Evolutionary conservation across 2,329 filamentous ascomycete genomes (phyloP), one percentile per base, ranked within the genome.

Genomic region (Xylariaceae sp.): DNA sequence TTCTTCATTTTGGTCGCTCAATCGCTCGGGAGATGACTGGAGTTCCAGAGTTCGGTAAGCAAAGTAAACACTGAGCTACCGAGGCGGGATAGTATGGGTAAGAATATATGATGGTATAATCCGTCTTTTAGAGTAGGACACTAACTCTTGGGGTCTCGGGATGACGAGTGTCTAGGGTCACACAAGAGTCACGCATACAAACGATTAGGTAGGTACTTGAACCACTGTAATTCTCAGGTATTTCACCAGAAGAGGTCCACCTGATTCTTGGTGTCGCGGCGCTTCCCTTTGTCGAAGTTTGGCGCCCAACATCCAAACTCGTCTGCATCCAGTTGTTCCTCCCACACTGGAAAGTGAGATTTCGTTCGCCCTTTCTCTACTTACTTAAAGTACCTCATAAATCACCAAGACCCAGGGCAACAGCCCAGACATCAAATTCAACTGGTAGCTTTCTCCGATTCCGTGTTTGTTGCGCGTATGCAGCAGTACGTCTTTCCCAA

Each of bases 1-100:
- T 47, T 52, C 40, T 54, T 59, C 55, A 58, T 59, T 12, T 44
- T 40, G 40, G 11, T 24, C 7, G 11, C 11, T 24, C 9, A 26
- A 9, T 15, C 31, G 38, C 30, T 35, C 32, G 9, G 17, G 31
- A 31, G 30, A 16, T 13, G 26, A 21, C 17, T 17, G 9, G 15
- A 30, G 35, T 5, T 13, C 33, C 12, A 17, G 24, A 11, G 9
- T 37, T 41, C 29, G 7, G 21, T 24, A 24, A 24, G 6, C 11
- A 24, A 7, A 11, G 7, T 6, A 24, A 11, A 24, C n/a, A n/a
- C n/a, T 24, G 7, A 24, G 11, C 11, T 24, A 11, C 11, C 6
- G 21, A 11, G 6, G 21, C 21, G 21, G 11, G 11, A 24, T 11
- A 11, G 21, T 11, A 24, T 11, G 21, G 21, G 11, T 11, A 24